These are phyloP conservation scores for Acanthamoeba culbertsoni DNA, from an alignment of 208 protist genomes.

Conservation along the genomic window DNA sequence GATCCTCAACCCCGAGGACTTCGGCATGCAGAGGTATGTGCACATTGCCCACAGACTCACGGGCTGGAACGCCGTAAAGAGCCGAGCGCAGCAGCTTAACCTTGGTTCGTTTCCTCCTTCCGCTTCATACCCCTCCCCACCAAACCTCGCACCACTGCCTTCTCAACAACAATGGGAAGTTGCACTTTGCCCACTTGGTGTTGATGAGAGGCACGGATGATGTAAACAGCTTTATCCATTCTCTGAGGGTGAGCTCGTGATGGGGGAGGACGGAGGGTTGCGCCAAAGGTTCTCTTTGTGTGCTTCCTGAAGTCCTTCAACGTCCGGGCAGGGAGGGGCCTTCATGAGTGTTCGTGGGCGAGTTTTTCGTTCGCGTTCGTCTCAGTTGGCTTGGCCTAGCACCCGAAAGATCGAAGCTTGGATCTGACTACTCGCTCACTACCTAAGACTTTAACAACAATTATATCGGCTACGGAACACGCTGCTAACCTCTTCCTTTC, in stretches of 20 bases:
- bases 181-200: no score
- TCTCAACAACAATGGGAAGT: no score
- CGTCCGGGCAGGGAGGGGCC: not conserved
- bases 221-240: constrained; percentile 41
- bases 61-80: constrained; percentile 61
- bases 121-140: not conserved
- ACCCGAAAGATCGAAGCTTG: constrained; percentile 36
- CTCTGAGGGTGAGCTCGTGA: constrained; percentile 5
- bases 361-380: constrained; percentile 7
- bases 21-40: constrained; percentile 77
- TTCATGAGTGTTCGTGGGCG: not conserved
- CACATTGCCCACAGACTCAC: constrained; percentile 75
- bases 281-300: constrained; percentile 26
- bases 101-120: not conserved
- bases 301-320: not conserved
- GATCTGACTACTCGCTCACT: not conserved
- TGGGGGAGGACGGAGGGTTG: not conserved
- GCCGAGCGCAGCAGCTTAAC: constrained; percentile 48
- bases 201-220: not conserved
- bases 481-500: not conserved
- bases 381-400: not conserved
- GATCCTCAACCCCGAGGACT: constrained; percentile 80
- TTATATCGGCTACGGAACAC: no score
- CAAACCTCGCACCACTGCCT: not conserved
- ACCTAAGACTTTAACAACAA: not conserved